phyloP scores from a whole-genome alignment of 148 eudicot species.

The Persicaria maculosa region DNA sequence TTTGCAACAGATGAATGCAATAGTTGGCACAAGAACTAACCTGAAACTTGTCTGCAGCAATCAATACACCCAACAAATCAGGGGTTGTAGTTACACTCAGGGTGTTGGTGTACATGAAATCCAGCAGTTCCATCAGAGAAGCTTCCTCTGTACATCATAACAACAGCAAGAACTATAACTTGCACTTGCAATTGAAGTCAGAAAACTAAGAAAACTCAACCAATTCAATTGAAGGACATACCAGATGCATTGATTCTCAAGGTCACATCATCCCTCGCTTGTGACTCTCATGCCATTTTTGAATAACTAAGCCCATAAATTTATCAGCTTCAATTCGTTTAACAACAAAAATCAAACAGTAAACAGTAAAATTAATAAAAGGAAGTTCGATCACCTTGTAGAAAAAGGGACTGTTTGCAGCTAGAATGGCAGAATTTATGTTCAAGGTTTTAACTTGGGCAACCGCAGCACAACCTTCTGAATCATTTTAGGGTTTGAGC shows the following conservation, averaged over 20 bases:
- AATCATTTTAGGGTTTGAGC: too few species aligned
- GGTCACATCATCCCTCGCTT: slow-evolving; percentile 57
- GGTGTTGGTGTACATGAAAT: slow-evolving; percentile 66
- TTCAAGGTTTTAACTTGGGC: slow-evolving; percentile 66
- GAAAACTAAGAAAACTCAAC: too few species aligned
- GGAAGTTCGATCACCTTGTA: slow-evolving; percentile 46
- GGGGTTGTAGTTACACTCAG: slow-evolving; percentile 42
- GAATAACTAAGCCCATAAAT: slow-evolving; percentile 46
- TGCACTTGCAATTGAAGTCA: too few species aligned
- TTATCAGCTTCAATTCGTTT: neutral
- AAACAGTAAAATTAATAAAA: neutral
- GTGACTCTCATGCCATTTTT: slow-evolving; percentile 97
- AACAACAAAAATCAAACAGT: neutral
- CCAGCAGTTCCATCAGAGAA: slow-evolving; percentile 66
- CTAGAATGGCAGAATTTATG: slow-evolving; percentile 88
- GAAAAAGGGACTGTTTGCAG: slow-evolving; percentile 96
- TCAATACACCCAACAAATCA: slow-evolving; percentile 59
- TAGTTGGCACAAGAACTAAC: slow-evolving; percentile 52
- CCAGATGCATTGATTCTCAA: slow-evolving; percentile 20
- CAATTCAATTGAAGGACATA: neutral
- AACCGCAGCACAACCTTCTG: neutral
- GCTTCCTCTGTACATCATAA: slow-evolving; percentile 50
- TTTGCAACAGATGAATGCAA: slow-evolving; percentile 50
- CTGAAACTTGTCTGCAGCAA: slow-evolving; percentile 35
- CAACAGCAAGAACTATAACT: too few species aligned